phyloP scores from a whole-genome alignment of 2,329 filamentous ascomycete genomes.

The Apiospora aurea region DNA sequence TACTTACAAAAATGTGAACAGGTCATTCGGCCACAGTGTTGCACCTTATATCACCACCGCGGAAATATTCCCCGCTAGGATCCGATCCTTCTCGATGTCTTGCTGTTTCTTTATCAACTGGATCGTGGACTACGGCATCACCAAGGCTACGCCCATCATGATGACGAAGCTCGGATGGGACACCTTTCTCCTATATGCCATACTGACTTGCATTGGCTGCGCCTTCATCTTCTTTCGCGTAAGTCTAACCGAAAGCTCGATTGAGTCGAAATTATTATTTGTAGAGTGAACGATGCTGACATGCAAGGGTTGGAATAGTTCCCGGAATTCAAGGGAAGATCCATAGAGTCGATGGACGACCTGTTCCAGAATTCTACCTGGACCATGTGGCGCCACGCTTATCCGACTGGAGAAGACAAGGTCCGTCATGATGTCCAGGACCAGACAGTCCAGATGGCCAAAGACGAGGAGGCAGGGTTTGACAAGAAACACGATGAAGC shows the following conservation, averaged over 20 bases:
- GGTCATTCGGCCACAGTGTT: conserved; percentile 38
- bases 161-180: conserved; percentile 46
- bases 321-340: conserved; percentile 58
- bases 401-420: conserved; percentile 46
- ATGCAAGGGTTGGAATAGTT: not conserved
- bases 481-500: conserved; percentile 24
- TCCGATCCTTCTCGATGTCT: conserved; percentile 41
- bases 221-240: conserved; percentile 55
- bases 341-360: conserved; percentile 57
- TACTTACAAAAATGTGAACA: not conserved
- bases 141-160: conserved; percentile 44
- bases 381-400: conserved; percentile 50
- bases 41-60: conserved; percentile 39
- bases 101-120: conserved; percentile 43
- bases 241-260: not conserved
- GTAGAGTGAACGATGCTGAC: not conserved
- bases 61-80: conserved; percentile 43
- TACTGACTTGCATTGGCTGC: conserved; percentile 45
- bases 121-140: conserved; percentile 42
- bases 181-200: conserved; percentile 45
- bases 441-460: conserved; percentile 31
- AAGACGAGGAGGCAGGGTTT: conserved; percentile 29
- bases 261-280: not conserved
- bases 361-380: conserved; percentile 51
- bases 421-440: conserved; percentile 41